Evolutionary conservation across 441 rosid species (phyloP), one percentile per base, ranked within the genome.

Genomic region (Populus hybrid): DNA sequence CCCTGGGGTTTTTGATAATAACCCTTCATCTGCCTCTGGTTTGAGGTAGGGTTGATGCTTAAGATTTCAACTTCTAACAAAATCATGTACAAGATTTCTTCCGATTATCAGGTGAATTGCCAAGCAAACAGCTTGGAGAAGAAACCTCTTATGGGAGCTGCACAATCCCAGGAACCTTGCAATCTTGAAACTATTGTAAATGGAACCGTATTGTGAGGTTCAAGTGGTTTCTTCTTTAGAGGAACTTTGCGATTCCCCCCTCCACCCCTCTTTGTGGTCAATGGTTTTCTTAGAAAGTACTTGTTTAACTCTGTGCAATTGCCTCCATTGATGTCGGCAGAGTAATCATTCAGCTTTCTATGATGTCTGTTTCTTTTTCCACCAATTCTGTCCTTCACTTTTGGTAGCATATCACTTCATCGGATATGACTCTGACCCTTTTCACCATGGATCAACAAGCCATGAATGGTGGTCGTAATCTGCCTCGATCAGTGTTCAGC

Each of bases 1-100:
- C 74, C 99, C 97, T 24, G 88, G 88, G 77, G 97, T 88, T 77
- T 82, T 84, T 79, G 89, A 88, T 68, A 83, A 82, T 20, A 85
- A 84, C 74, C 84, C 87, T 24, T 75, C 78, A 64, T 79, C 88
- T 35, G 83, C 84, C 63, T 87, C 88, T n/a, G 86, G 87, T 76
- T 83, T 78, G 26, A 88, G 81, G 83, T 87, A 86, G 88, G 61
- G 64, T 50, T 38, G 76, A 73, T 69, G 21, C n/a, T 18, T 16
- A 31, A 38, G 28, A 73, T 61, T 77, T 38, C 21, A 33, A 73
- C 61, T 68, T 64, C n/a, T 29, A 75, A 68, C 21, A n/a, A 45
- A 71, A 7, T 35, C 53, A 16, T 31, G 50, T 40, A 38, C 45
- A 61, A 28, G 45, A 35, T 61, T 72, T 78, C 68, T 23, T 64